Evolutionary conservation across 768 basidiomycete genomes (phyloP), one percentile per base, ranked within the genome.

Genomic region (Amanita subjunquillea): DNA sequence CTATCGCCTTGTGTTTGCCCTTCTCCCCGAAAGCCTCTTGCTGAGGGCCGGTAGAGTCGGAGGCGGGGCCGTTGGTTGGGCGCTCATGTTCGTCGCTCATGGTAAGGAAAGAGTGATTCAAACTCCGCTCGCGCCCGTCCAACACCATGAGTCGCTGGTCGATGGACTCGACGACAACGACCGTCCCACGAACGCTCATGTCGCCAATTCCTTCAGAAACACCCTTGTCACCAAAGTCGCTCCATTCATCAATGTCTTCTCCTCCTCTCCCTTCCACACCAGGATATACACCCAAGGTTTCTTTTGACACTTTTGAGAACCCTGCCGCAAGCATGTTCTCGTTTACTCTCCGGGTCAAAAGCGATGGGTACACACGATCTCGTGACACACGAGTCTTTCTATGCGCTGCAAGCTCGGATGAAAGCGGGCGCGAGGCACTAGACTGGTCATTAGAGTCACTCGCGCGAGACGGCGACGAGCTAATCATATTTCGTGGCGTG

Each of bases 401-500:
- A 0, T 94, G 92, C 54, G 94, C 94, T 0, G 77, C 90, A 1
- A 89, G 88, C 41, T 73, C 84, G 0, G 93, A 96, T 59, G 93
- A 95, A 68, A 89, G 86, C 54, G 94, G 94, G 0, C 68, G 75
- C 5, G 82, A 92, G 60, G 94, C 95, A 0, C 71, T 98, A 6
- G 91, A 96, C 53, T 99, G 95, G 95, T 74, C 81, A n/a, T 74
- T 97, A 27, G 87, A 91, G 59, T 76, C 78, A 32, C 74, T 99
- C 9, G 81, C 85, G 6, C 85, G 89, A 65, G 87, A 90, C 52
- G 89, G 90, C 1, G 95, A 98, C 63, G 95, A 98, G 67, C 70
- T 98, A 20, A 83, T 99, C 53, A 86, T 97, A 7, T 88, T 90
- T 53, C 73, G 95, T 36, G 95, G 95, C 0, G 79, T 95, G 12